A percentile compares a stretch with the other conserved stretches of the same genome.
These are phyloP conservation scores for Aureobasidium zeae DNA, from an alignment of 2,329 filamentous ascomycete genomes.

Conservation along the genomic window DNA sequence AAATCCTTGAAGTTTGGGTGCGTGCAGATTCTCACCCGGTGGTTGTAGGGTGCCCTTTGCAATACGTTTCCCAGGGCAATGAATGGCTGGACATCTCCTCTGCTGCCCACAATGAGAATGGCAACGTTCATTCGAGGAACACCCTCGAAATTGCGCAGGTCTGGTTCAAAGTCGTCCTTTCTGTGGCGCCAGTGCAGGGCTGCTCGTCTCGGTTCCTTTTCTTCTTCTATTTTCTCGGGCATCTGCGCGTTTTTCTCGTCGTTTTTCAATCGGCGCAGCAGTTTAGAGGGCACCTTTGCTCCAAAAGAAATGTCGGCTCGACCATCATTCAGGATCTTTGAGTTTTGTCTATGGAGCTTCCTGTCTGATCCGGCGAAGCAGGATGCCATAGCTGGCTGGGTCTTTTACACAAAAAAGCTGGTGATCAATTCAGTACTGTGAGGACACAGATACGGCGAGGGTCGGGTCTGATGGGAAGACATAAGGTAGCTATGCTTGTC, in stretches of 20 bases:
- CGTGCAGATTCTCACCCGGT: constrained; percentile 40
- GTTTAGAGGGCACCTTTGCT: background rate
- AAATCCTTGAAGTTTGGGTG: constrained; percentile 43
- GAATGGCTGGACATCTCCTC: constrained; percentile 44
- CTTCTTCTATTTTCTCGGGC: background rate
- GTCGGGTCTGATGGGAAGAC: background rate
- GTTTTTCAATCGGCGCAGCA: background rate
- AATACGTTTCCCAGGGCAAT: constrained; percentile 42
- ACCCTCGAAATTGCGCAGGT: constrained; percentile 20
- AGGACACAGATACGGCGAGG: background rate
- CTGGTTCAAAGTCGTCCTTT: constrained; percentile 3
- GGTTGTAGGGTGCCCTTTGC: constrained; percentile 40
- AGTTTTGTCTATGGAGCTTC: constrained; percentile 7
- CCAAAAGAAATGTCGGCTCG: constrained; percentile 3
- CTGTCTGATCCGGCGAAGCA: constrained; percentile 6
- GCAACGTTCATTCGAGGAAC: constrained; percentile 36
- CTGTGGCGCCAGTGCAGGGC: background rate
- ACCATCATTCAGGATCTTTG: constrained; percentile 6
- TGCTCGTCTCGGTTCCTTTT: background rate
- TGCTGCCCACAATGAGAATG: constrained; percentile 40
- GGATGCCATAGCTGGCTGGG: background rate
- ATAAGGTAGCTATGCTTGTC: background rate
- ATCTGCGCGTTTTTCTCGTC: background rate
- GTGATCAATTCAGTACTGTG: background rate
- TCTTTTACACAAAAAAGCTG: too few species aligned